phyloP scores from a whole-genome alignment of 495 filamentous ascomycete species.

The Penicillium ochrochloron region DNA sequence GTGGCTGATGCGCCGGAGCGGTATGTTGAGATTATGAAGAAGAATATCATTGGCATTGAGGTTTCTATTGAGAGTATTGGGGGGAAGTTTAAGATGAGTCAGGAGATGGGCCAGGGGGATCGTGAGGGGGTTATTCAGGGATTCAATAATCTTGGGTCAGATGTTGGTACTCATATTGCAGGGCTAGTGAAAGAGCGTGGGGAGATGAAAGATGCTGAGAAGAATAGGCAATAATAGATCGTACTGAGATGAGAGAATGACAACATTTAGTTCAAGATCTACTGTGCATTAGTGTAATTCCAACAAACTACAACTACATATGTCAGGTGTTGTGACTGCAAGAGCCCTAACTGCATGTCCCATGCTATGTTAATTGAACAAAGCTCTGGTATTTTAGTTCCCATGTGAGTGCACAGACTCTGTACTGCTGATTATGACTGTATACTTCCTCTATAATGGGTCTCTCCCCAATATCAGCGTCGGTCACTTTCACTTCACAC shows the following conservation, averaged over 20 bases:
- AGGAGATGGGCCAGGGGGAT: constrained; percentile 54
- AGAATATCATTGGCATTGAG: constrained; percentile 57
- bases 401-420: background rate
- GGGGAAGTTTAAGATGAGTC: constrained; percentile 64
- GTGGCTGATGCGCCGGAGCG: constrained; percentile 52
- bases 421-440: background rate
- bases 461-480: background rate
- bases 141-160: constrained; percentile 47
- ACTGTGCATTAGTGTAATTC: background rate
- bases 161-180: constrained; percentile 43
- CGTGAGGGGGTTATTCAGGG: constrained; percentile 52
- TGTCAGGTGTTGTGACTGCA: background rate
- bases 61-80: constrained; percentile 50
- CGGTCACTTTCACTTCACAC: background rate
- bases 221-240: constrained; percentile 10
- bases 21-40: constrained; percentile 55
- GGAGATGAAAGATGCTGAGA: constrained; percentile 23
- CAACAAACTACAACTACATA: background rate
- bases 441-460: background rate
- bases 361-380: background rate
- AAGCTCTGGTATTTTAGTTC: background rate
- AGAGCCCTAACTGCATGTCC: background rate
- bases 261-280: background rate
- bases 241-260: background rate
- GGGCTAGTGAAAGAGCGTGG: constrained; percentile 45